Conservation (phyloP, 2,329 filamentous ascomycete species). For the Aspergillus alliaceus region DNA sequence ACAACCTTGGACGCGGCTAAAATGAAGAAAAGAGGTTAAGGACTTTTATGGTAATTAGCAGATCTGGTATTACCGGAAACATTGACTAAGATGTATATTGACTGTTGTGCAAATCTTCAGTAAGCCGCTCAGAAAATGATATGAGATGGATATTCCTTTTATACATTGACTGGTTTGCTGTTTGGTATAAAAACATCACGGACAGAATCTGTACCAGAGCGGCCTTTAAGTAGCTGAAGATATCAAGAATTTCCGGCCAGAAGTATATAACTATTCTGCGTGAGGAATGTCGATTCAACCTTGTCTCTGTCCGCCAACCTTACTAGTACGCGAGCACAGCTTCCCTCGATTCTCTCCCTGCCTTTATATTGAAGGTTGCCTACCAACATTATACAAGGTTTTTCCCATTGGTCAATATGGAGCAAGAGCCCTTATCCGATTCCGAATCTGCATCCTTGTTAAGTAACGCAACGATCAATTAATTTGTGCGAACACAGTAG, state of each 20-base stretch:
- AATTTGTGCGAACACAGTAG: background rate
- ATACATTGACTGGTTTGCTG: background rate
- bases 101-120: background rate
- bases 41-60: background rate
- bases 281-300: background rate
- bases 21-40: background rate
- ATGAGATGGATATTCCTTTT: background rate
- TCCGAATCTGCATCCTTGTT: no score
- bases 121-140: background rate
- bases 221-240: background rate
- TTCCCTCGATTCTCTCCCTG: no score
- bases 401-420: background rate
- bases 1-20: background rate
- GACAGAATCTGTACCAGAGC: background rate
- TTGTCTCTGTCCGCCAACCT: background rate
- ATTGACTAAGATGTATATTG: background rate
- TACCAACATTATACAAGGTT: background rate
- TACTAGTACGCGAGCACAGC: no score
- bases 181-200: background rate
- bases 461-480: background rate
- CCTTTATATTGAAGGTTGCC: background rate
- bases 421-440: no score
- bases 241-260: background rate
- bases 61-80: background rate
- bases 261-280: background rate